phyloP scores from a whole-genome alignment of 768 basidiomycete genomes.

The Tephrocybe sp. region DNA sequence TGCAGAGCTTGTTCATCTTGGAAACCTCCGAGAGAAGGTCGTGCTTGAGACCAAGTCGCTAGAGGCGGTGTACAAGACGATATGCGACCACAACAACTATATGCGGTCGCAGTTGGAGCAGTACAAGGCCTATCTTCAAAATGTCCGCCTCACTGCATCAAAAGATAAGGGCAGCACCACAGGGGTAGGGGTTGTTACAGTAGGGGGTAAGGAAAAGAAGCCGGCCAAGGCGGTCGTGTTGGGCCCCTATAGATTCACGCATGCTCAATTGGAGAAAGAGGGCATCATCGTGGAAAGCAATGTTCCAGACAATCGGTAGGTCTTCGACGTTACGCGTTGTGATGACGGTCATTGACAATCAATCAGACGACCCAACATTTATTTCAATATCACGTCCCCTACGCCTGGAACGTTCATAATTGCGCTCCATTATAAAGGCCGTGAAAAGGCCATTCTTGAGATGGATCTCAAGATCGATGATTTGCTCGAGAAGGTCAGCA shows the following conservation, averaged over 20 bases:
- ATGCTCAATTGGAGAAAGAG: constrained; percentile 97
- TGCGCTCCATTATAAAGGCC: constrained; percentile 96
- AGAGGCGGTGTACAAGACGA: constrained; percentile 98
- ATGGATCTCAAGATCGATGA: constrained; percentile 99
- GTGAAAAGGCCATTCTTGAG: constrained; percentile 98
- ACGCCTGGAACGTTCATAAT: constrained; percentile 99
- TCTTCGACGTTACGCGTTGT: neutral
- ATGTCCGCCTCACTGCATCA: constrained; percentile 85
- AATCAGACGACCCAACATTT: constrained; percentile 89
- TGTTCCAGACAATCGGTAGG: constrained; percentile 95
- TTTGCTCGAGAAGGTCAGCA: constrained; percentile 86
- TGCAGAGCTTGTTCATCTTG: constrained; percentile 93
- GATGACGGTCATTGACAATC: neutral
- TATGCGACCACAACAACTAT: constrained; percentile 98
- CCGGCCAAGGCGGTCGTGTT: constrained; percentile 78
- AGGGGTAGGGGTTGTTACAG: constrained; percentile 91
- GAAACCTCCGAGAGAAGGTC: constrained; percentile 95
- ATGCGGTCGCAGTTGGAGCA: constrained; percentile 94
- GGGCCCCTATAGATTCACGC: constrained; percentile 96
- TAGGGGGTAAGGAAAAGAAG: constrained; percentile 98
- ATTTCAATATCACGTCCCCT: constrained; percentile 98
- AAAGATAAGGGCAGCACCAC: constrained; percentile 87
- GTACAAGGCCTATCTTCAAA: constrained; percentile 99
- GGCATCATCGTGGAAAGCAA: constrained; percentile 99
- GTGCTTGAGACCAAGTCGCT: constrained; percentile 87